Base-by-base conservation (phyloP, 2,329 filamentous ascomycete species). In the Anisogramma anomala region DNA sequence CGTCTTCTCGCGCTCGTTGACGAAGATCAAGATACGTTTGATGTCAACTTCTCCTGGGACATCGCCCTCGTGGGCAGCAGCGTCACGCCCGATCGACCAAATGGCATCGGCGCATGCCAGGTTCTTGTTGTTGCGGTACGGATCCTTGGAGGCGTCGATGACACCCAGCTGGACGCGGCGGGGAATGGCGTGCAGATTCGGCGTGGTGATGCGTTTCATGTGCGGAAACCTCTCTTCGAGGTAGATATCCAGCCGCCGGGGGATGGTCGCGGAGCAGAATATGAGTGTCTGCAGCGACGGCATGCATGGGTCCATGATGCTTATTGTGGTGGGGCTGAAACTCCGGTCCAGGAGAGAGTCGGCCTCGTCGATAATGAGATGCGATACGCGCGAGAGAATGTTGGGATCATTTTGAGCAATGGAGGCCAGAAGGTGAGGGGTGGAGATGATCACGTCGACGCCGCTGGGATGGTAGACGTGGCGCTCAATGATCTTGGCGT, bases 191-290 rank as follows among this genome's bases (percentile, higher is more conserved):
- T 98, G 91, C 1, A 98, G 72, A 55, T 96, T 95, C 0, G 91
- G 91, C 0, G 91, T 98, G 1, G 89, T 89, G 48, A 98, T 79
- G 46, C 91, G 82, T 33, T 71, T 68, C 64, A 94, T 86, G 51
- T 84, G 71, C 0, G 91, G 89, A 59, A 88, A 95, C 48, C 80
- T 79, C 47, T 77, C 75, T 39, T 77, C 75, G n/a, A 98, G 72
- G 58, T 83, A 86, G 50, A 75, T 80, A 65, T 98, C 91, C 14
- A 98, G 74, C 51, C 84, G 84, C 49, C 82, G 77, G 2, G 93
- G 91, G 47, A 98, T 96, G 4, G 91, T 98, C 38, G 91, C 91
- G 3, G 89, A 96, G 67, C 91, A 98, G 49, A 96, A 76, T 34
- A 98, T 72, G 18, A 98, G 71, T 57, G 94, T 84, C 55, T 85